Base-by-base conservation (phyloP, 2,329 filamentous ascomycete species). In the Clonostachys rhizophaga region DNA sequence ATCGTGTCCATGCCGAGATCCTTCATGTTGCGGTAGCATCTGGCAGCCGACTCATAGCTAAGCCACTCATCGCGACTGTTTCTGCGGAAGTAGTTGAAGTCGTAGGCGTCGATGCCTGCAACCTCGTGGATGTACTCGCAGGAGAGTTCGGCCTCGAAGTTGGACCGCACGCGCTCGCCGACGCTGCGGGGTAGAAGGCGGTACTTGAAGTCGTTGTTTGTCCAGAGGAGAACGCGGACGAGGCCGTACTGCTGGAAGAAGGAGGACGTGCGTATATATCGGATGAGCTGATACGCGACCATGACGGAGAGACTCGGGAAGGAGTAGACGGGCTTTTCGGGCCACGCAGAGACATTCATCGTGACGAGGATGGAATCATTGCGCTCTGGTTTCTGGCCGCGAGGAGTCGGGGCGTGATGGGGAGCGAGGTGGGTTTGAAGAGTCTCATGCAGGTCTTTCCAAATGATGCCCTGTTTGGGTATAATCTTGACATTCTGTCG, bases 161-260 rank as follows among this genome's bases (percentile, higher is more conserved):
- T 72, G 18, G 73, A 61, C 42, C 82, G 83, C 40, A 66, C 74
- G n/a, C 85, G 78, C 2, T 70, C 63, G 34, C 70, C 63, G 4
- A 87, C 59, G 3, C 70, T 67, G 45, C 78, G 78, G 0, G 91
- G 86, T 8, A 96, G 49, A 1, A 89, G 54, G 2, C 63, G 51
- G 7, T 65, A 57, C 52, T 81, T 81, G 47, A 89, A 85, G 0
- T 78, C 70, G 40, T 84, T 71, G 2, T 79, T 75, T 5, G 84
- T 58, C 84, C 91, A 91, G 37, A 91, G 61, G 1, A 97, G 74
- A 72, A 92, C 85, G 43, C 91, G 83, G 4, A 95, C 84, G 16
- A 84, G 77, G 4, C 92, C 92, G 60, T 90, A 91, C 30, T 74
- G 72, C 55, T 96, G 86, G 55, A 95, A 80, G 1, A 86, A 71